A percentile compares a stretch with the other conserved stretches of the same genome.
phyloP scores from a whole-genome alignment of 2,329 filamentous ascomycete species.

The Alternaria infectoria region DNA sequence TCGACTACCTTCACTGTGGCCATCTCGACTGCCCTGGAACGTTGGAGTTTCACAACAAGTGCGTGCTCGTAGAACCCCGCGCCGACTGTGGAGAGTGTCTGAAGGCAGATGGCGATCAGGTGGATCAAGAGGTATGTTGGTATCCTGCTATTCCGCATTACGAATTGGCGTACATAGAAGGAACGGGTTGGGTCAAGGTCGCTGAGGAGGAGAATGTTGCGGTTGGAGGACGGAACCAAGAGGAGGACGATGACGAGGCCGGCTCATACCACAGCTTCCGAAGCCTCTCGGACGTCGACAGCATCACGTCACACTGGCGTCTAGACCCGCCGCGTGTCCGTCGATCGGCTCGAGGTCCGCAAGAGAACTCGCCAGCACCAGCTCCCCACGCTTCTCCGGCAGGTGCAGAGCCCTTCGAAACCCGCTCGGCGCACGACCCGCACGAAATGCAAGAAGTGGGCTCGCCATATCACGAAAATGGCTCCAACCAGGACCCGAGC shows the following conservation, averaged over 20 bases:
- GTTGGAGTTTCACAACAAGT: not conserved
- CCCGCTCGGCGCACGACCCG: not conserved
- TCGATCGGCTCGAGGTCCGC: no score
- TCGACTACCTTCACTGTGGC: not conserved
- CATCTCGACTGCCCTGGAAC: constrained; percentile 8
- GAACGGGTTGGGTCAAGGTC: not conserved
- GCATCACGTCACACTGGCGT: not conserved
- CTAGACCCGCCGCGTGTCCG: not conserved
- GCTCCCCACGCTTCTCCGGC: not conserved
- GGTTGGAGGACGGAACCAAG: not conserved
- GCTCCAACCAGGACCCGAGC: not conserved
- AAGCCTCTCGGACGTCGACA: constrained; percentile 6
- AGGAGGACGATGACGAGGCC: not conserved
- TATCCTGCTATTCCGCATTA: not conserved
- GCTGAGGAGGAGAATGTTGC: not conserved
- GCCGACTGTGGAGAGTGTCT: not conserved
- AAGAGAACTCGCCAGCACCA: not conserved
- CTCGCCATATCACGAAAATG: not conserved
- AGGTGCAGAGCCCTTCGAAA: not conserved
- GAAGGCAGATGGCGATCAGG: not conserved
- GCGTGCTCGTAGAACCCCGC: constrained; percentile 2
- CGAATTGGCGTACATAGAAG: not conserved
- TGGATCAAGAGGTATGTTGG: not conserved
- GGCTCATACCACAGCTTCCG: not conserved
- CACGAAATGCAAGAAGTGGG: not conserved